phyloP scores from a whole-genome alignment of 1,139 yeast genomes.

The Blastobotrys serpentis region DNA sequence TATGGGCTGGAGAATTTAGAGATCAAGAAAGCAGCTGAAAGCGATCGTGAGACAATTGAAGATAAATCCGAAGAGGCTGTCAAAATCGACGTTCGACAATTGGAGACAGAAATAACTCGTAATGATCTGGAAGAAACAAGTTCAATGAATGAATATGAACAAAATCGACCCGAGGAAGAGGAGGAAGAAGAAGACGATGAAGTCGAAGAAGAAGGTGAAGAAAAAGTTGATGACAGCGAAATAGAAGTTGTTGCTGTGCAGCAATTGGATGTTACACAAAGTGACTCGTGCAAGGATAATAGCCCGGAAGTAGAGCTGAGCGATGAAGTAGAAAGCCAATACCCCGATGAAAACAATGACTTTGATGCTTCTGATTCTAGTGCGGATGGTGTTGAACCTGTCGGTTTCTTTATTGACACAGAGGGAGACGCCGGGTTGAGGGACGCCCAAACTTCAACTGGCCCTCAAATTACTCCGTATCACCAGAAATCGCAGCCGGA shows the following conservation, averaged over 20 bases:
- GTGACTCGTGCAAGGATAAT: too few species aligned
- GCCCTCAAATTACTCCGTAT: neutral
- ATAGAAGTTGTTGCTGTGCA: neutral
- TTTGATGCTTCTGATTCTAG: too few species aligned
- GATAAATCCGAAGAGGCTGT: neutral
- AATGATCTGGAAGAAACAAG: too few species aligned
- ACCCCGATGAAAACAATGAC: neutral
- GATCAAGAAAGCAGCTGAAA: too few species aligned
- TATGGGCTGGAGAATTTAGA: slow-evolving; percentile 5
- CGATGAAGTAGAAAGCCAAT: neutral
- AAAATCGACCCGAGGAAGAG: neutral
- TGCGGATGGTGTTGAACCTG: neutral
- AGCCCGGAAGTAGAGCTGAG: neutral
- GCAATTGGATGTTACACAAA: too few species aligned
- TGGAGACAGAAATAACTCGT: too few species aligned
- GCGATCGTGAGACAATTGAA: too few species aligned
- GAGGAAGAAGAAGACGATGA: neutral
- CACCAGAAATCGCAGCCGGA: neutral
- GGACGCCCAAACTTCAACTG: neutral
- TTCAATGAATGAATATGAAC: too few species aligned
- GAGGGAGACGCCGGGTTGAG: neutral
- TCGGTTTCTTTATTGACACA: neutral
- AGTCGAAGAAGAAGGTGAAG: too few species aligned
- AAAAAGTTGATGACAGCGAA: neutral
- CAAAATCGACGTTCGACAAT: too few species aligned